Percentiles rank a stretch among this genome's conserved stretches.
phyloP scores from a whole-genome alignment of 345 rosid genomes.

The Eucalyptus rudis region DNA sequence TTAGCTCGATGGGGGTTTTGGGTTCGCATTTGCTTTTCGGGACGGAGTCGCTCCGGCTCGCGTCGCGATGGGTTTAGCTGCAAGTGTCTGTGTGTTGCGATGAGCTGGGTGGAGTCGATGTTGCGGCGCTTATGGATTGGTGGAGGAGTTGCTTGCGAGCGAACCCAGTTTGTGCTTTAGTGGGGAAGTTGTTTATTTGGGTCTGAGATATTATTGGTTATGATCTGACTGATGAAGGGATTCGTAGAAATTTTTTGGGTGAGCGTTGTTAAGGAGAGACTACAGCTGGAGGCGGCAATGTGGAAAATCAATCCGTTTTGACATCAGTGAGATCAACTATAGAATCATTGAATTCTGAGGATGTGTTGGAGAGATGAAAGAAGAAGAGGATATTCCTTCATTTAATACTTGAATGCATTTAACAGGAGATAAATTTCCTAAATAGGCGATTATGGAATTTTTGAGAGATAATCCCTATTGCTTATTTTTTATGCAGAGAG shows the following conservation, averaged over 20 bases:
- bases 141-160: background rate
- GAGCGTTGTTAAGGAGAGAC: background rate
- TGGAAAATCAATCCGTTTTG: background rate
- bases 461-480: background rate
- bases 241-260: background rate
- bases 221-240: background rate
- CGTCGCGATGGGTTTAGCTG: background rate
- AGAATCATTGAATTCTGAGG: background rate
- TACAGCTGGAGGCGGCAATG: background rate
- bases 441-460: background rate
- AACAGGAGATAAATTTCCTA: background rate
- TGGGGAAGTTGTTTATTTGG: background rate
- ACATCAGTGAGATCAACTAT: background rate
- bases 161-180: background rate
- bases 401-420: background rate
- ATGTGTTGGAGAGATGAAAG: background rate
- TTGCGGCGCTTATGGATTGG: background rate
- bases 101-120: background rate
- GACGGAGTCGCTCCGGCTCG: background rate
- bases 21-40: background rate
- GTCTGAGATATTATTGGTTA: background rate
- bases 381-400: background rate
- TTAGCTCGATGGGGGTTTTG: background rate
- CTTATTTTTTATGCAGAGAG: background rate
- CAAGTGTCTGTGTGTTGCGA: background rate